These are phyloP conservation scores for Lichtheimia corymbifera DNA, from an alignment of 371 early-diverging fungal species.

Conservation along the genomic window DNA sequence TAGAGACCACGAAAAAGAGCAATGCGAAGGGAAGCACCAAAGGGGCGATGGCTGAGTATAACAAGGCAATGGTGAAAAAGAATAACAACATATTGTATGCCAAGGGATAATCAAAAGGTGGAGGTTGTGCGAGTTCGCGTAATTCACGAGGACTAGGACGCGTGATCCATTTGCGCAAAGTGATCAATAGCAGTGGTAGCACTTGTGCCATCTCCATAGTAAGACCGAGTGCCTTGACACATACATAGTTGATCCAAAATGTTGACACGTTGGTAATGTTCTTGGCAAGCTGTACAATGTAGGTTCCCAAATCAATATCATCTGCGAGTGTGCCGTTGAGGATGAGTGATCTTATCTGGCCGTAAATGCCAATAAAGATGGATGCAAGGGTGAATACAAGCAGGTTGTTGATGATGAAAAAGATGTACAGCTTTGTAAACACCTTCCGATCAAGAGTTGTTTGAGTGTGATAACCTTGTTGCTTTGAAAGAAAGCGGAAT, in stretches of 20 bases:
- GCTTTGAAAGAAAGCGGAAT: conserved; percentile 64
- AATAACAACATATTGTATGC: conserved; percentile 73
- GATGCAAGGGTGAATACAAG: conserved; percentile 63
- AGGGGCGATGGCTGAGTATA: conserved; percentile 79
- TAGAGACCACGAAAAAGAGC: conserved; percentile 67
- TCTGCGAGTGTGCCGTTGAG: conserved; percentile 37
- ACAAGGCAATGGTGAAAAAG: conserved; percentile 75
- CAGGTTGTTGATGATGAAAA: conserved; percentile 72
- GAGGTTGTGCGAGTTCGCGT: conserved; percentile 63
- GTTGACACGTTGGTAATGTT: conserved; percentile 45
- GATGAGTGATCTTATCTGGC: conserved; percentile 44
- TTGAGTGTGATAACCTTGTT: conserved; percentile 74
- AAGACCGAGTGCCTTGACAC: conserved; percentile 54
- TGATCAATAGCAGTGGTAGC: conserved; percentile 59
- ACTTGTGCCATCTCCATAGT: conserved; percentile 72
- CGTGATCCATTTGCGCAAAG: conserved; percentile 62
- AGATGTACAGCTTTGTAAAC: conserved; percentile 75
- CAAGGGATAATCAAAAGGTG: conserved; percentile 70
- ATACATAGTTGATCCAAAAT: conserved; percentile 76
- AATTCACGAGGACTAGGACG: conserved; percentile 76
- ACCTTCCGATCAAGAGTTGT: conserved; percentile 72
- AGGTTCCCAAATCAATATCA: conserved; percentile 10
- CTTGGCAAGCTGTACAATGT: conserved; percentile 36
- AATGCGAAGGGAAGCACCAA: conserved; percentile 74
- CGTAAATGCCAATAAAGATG: conserved; percentile 58